Percentiles rank a stretch among this genome's conserved stretches.
phyloP scores from a whole-genome alignment of 108 stramenopile genomes.

The Nannochloropsis salina region DNA sequence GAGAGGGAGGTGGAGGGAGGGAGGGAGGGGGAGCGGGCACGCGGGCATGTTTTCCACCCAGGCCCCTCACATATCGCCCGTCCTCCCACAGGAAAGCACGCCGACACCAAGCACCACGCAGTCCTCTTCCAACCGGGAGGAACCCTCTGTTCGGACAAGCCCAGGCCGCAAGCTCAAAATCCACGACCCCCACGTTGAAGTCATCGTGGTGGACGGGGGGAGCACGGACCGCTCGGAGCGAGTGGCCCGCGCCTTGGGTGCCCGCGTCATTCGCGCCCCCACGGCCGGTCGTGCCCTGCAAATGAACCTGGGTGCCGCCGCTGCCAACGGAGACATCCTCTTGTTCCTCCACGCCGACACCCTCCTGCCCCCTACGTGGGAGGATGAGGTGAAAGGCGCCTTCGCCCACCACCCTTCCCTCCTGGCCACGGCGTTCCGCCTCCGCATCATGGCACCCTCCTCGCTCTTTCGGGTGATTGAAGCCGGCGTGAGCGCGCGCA shows the following conservation, averaged over 20 bases:
- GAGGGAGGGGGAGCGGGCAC: no score
- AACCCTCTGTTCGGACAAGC: no score
- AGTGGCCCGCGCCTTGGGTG: neutral
- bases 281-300: neutral
- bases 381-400: neutral
- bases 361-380: constrained; percentile 12
- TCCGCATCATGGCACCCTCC: neutral
- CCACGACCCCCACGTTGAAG: neutral
- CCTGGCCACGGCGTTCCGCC: neutral
- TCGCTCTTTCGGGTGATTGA: neutral
- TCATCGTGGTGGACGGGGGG: constrained; percentile 25
- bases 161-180: neutral
- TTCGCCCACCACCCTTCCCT: neutral
- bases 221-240: constrained; percentile 3
- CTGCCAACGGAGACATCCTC: neutral
- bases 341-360: constrained; percentile 21
- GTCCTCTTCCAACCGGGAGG: no score
- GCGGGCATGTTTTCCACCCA: no score
- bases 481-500: constrained; percentile 58
- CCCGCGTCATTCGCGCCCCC: neutral
- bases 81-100: no score
- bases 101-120: no score
- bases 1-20: no score
- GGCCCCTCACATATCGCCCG: no score
- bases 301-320: neutral